Evolutionary conservation across 2,329 filamentous ascomycete genomes (phyloP), one percentile per base, ranked within the genome.

Genomic region (Colletotrichum sp.): DNA sequence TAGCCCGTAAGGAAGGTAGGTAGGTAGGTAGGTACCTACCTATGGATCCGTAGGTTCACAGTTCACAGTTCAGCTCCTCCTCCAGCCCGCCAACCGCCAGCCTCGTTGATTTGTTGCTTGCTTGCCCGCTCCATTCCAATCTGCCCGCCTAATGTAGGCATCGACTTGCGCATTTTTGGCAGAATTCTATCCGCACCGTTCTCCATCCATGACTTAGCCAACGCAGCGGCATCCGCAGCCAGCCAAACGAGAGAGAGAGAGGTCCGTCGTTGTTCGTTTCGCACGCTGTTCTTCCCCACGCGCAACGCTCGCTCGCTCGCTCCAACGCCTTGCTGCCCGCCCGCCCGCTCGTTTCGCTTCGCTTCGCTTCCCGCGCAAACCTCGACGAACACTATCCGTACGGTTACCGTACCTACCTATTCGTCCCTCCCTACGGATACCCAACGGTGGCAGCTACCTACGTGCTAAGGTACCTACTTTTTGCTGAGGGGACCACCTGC

Each of bases 331-430:
- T 22, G n/a, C 44, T 13, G 44, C 44, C 44, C 44, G n/a, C 11
- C 44, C 44, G 44, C 44, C 44, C 44, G 44, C 44, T 52, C 44
- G 44, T 52, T 52, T 52, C 44, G 59, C 59, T 32, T 32, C 73
- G 70, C 65, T 76, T 52, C 57, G 70, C 69, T 72, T 76, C 69
- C 73, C 69, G 72, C 72, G 72, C 69, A 72, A 72, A 75, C 69
- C 68, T 63, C 63, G 36, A 67, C 52, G 44, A 52, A 49, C 61
- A 32, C 59, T 30, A 62, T 27, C 59, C 30, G 22, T 25, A 64
- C 69, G 62, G 69, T 22, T 36, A 11, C 49, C 16, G 34, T 27
- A n/a, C 25, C 25, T 25, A 27, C 44, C 39, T 39, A 67, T 44
- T 66, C 44, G 44, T 52, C 44, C 44, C 44, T 49, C 19, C n/a